phyloP scores from a whole-genome alignment of 208 protist species.

The Leishmania lainsoni region DNA sequence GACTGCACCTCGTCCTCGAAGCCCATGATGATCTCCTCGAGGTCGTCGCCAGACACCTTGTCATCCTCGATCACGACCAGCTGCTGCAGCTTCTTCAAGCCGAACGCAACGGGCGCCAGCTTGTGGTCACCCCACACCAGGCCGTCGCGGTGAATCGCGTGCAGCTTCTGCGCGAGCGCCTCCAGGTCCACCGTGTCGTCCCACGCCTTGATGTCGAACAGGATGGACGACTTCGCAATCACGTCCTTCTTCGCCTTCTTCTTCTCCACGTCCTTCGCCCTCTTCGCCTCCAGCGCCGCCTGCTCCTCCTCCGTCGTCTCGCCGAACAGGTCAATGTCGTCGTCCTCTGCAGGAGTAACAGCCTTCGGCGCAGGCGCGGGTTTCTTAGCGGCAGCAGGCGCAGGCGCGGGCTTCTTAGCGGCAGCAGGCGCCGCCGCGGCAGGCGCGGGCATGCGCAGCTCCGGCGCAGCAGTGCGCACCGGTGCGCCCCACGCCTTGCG shows the following conservation, averaged over 20 bases:
- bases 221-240: slow-evolving; percentile 90
- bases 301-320: slow-evolving; percentile 87
- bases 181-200: slow-evolving; percentile 91
- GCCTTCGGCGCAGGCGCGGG: slow-evolving; percentile 29
- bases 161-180: slow-evolving; percentile 85
- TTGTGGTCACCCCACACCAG: slow-evolving; percentile 93
- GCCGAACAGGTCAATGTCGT: slow-evolving; percentile 92
- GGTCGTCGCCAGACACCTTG: slow-evolving; percentile 92
- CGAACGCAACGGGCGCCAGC: slow-evolving; percentile 93
- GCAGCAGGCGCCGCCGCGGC: slow-evolving; percentile 21
- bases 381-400: slow-evolving; percentile 25
- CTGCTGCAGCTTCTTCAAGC: slow-evolving; percentile 96
- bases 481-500: slow-evolving; percentile 55
- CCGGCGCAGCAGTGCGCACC: slow-evolving; percentile 56
- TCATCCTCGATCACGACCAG: slow-evolving; percentile 95
- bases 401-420: slow-evolving; percentile 46
- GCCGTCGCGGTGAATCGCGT: slow-evolving; percentile 85
- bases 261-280: slow-evolving; percentile 77
- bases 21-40: slow-evolving; percentile 92
- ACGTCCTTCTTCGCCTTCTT: slow-evolving; percentile 86
- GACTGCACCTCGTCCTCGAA: slow-evolving; percentile 96
- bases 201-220: slow-evolving; percentile 95
- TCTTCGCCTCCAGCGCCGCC: slow-evolving; percentile 85
- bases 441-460: slow-evolving; percentile 21
- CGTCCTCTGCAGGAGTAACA: slow-evolving; percentile 63